Conservation (phyloP, 345 rosid genomes). For the Eutrema heterophyllum region DNA sequence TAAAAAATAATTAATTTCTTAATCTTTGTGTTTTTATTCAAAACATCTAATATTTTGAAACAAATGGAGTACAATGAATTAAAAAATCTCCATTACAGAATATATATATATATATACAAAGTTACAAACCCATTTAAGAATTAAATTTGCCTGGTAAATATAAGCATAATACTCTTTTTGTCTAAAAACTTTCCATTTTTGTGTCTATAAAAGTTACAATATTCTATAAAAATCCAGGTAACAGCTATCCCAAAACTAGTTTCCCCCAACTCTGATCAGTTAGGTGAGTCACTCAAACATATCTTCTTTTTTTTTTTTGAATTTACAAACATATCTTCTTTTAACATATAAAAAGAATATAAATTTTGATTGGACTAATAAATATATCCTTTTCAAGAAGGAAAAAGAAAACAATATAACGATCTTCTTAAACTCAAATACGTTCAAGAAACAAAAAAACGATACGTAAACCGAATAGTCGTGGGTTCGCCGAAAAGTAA, state of each 20-base stretch:
- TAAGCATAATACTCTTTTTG: background rate
- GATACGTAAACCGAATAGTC: background rate
- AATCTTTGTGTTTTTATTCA: too few species aligned
- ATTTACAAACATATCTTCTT: conserved; percentile 11
- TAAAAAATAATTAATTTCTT: too few species aligned
- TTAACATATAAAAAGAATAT: background rate
- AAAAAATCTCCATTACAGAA: too few species aligned
- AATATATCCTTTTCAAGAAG: background rate
- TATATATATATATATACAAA: too few species aligned
- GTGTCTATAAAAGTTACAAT: background rate
- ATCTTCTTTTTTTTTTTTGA: conserved; percentile 9
- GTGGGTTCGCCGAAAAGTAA: background rate
- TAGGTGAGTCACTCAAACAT: conserved; percentile 32
- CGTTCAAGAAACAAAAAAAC: background rate
- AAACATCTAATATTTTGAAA: too few species aligned
- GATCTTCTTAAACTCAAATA: conserved; percentile 1
- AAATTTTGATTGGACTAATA: background rate
- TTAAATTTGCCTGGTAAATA: background rate
- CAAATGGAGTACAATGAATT: background rate
- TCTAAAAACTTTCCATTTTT: background rate
- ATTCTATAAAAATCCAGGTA: background rate
- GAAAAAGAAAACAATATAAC: background rate
- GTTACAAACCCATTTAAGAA: background rate
- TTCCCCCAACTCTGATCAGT: background rate
- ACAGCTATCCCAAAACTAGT: background rate